Conservation (phyloP, 2,329 filamentous ascomycete genomes). For the Penicillium sp. region DNA sequence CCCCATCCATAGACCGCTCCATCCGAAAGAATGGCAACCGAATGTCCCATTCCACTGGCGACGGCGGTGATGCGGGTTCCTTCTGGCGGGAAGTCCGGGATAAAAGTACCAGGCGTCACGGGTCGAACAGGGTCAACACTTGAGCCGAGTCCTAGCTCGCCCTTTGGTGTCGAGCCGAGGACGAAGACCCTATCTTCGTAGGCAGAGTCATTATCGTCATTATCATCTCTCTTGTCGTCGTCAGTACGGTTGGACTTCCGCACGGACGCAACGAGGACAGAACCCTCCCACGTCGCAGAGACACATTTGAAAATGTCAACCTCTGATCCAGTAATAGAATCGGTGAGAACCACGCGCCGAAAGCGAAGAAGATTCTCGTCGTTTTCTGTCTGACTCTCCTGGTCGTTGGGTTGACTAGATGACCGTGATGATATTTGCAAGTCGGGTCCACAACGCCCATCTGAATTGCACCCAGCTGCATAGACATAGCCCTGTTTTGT, state of each 20-base stretch:
- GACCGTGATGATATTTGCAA: neutral
- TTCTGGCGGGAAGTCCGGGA: constrained; percentile 63
- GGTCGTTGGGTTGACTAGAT: neutral
- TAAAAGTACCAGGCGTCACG: constrained; percentile 34
- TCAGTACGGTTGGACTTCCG: neutral
- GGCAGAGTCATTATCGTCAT: no score
- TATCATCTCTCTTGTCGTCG: neutral
- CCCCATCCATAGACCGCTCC: constrained; percentile 88
- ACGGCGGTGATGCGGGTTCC: constrained; percentile 61
- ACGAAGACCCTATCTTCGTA: constrained; percentile 53
- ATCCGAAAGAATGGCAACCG: constrained; percentile 67
- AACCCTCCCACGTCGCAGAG: constrained; percentile 77
- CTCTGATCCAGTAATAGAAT: constrained; percentile 3
- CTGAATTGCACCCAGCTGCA: constrained; percentile 61
- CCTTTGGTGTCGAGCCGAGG: constrained; percentile 65
- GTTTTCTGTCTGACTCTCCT: neutral
- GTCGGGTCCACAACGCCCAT: constrained; percentile 43
- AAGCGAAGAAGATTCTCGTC: constrained; percentile 23
- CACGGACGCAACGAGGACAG: constrained; percentile 54
- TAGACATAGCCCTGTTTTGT: constrained; percentile 59
- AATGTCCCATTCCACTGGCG: constrained; percentile 73
- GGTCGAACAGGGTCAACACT: constrained; percentile 8
- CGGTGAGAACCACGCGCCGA: constrained; percentile 26
- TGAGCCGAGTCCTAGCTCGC: constrained; percentile 70
- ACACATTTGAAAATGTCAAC: constrained; percentile 46